Conservation (phyloP, 2,329 filamentous ascomycete species). For the Achaetomium macrosporum region DNA sequence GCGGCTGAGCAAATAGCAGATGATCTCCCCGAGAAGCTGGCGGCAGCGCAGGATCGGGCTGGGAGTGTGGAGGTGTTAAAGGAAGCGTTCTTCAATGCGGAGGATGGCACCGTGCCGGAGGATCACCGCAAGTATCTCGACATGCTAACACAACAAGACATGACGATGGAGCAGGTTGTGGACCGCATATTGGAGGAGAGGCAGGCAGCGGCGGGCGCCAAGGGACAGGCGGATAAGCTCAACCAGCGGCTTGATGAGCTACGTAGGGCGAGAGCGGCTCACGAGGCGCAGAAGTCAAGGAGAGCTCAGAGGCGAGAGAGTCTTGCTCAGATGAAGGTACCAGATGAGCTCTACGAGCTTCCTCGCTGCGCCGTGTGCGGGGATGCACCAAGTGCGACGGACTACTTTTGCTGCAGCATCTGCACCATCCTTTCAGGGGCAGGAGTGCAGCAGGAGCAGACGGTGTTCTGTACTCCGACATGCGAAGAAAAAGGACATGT, state of each 20-base stretch:
- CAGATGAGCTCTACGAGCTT: conserved; percentile 26
- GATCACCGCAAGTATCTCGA: conserved; percentile 25
- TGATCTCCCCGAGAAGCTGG: conserved; percentile 14
- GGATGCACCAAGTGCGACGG: conserved; percentile 16
- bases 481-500: conserved; percentile 24
- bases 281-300: conserved; percentile 27
- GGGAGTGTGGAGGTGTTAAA: conserved; percentile 19
- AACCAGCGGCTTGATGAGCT: conserved; percentile 27
- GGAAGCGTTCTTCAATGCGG: conserved; percentile 22
- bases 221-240: conserved; percentile 26
- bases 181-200: conserved; percentile 24
- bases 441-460: conserved; percentile 19
- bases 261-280: conserved; percentile 22
- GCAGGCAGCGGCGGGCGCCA: conserved; percentile 20
- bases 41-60: conserved; percentile 14
- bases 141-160: conserved; percentile 20
- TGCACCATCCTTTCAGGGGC: conserved; percentile 25
- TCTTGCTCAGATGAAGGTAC: conserved; percentile 18
- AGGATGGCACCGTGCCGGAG: conserved; percentile 19
- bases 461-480: conserved; percentile 27
- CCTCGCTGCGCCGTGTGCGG: conserved; percentile 26
- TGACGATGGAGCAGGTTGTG: conserved; percentile 26
- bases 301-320: conserved; percentile 20
- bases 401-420: conserved; percentile 25
- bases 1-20: conserved; percentile 5